Percentiles rank a stretch among this genome's conserved stretches.
These are phyloP conservation scores for Phaeosphaeriaceae sp. DNA, from an alignment of 2,329 filamentous ascomycete genomes.

Conservation along the genomic window DNA sequence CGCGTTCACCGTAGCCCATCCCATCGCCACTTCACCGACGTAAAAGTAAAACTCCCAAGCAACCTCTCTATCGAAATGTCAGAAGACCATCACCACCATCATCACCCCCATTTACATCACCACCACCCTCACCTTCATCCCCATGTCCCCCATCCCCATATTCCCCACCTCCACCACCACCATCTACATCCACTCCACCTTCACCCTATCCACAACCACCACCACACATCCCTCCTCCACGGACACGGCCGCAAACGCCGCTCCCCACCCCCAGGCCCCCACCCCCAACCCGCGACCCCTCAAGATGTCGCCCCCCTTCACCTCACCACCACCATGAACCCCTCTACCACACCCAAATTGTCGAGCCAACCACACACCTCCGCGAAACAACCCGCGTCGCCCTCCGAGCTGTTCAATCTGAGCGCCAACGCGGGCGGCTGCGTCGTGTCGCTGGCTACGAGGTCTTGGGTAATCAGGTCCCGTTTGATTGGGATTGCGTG, in stretches of 20 bases:
- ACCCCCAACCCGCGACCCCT: constrained; percentile 19
- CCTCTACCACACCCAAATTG: constrained; percentile 39
- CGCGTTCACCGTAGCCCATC: constrained; percentile 31
- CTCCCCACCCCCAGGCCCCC: constrained; percentile 20
- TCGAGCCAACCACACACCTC: constrained; percentile 31
- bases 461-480: constrained; percentile 35
- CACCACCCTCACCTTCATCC: constrained; percentile 26
- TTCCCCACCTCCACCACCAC: constrained; percentile 17
- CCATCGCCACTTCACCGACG: constrained; percentile 25
- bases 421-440: constrained; percentile 20
- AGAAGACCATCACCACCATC: constrained; percentile 22
- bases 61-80: constrained; percentile 20
- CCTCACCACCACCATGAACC: constrained; percentile 24
- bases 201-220: constrained; percentile 26
- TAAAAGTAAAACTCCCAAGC: constrained; percentile 31
- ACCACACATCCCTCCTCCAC: constrained; percentile 19
- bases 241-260: constrained; percentile 28
- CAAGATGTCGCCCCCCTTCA: constrained; percentile 10
- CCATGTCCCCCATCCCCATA: constrained; percentile 19
- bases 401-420: constrained; percentile 23
- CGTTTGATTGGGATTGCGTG: constrained; percentile 45
- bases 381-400: constrained; percentile 35
- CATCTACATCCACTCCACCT: constrained; percentile 36
- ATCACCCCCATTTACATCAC: constrained; percentile 23
- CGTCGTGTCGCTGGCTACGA: constrained; percentile 41